phyloP scores from a whole-genome alignment of 306 rosid species.

The Prunus campanulata region DNA sequence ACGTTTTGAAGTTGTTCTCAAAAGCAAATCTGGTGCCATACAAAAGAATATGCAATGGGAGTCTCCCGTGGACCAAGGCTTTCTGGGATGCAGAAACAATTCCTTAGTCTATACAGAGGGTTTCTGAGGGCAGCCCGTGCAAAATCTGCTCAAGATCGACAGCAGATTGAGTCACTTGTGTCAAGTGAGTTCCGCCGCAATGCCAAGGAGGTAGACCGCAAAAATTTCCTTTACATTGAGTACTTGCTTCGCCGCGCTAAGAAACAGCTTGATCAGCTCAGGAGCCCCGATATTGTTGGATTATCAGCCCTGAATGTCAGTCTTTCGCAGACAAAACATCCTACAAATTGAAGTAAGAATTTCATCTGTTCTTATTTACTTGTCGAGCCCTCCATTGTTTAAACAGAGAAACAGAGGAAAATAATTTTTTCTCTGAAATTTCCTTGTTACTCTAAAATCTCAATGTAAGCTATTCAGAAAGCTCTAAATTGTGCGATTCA shows the following conservation, averaged over 20 bases:
- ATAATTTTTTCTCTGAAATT: background rate
- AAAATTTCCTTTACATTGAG: constrained; percentile 73
- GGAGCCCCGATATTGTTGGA: constrained; percentile 54
- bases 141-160: constrained; percentile 55
- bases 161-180: constrained; percentile 55
- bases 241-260: constrained; percentile 70
- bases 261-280: constrained; percentile 87
- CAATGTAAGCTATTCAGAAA: background rate
- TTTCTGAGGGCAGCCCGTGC: constrained; percentile 76
- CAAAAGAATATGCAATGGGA: constrained; percentile 42
- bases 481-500: background rate
- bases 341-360: constrained; percentile 21
- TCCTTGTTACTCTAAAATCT: background rate
- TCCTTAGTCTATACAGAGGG: constrained; percentile 69
- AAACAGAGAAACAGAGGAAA: background rate
- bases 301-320: constrained; percentile 45
- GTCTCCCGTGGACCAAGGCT: constrained; percentile 46
- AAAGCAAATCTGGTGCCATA: background rate
- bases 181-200: constrained; percentile 61
- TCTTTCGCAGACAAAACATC: constrained; percentile 23
- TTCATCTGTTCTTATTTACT: too few species aligned
- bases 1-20: background rate
- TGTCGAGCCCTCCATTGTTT: background rate
- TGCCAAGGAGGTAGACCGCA: constrained; percentile 62
- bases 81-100: constrained; percentile 90